Conservation (phyloP, 2,329 filamentous ascomycete species). For the Phoma sp. region DNA sequence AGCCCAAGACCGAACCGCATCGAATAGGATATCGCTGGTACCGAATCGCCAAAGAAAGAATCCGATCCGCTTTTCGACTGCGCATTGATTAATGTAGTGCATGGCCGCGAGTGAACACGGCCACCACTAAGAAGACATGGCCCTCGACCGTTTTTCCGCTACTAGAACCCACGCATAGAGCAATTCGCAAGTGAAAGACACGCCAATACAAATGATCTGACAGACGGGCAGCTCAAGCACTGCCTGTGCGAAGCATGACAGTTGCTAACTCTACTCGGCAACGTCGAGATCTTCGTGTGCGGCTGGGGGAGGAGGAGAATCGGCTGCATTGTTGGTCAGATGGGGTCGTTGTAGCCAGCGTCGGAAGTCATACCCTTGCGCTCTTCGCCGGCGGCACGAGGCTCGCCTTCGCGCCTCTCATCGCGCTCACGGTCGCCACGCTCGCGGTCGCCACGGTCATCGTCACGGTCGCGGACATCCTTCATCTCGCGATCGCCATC, state of each 20-base stretch:
- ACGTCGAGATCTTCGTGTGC: conserved; percentile 95
- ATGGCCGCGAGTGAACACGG: conserved; percentile 32
- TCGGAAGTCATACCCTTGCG: conserved; percentile 73
- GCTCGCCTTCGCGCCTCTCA: conserved; percentile 63
- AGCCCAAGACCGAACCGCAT: conserved; percentile 39
- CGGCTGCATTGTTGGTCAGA: conserved; percentile 59
- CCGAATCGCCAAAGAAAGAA: conserved; percentile 43
- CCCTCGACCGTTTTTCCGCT: conserved; percentile 33
- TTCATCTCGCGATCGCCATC: conserved; percentile 61
- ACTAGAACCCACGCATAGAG: conserved; percentile 33
- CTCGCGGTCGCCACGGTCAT: conserved; percentile 61
- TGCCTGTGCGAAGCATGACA: conserved; percentile 24
- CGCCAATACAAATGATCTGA: conserved; percentile 28
- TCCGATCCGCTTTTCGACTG: conserved; percentile 46
- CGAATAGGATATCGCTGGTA: conserved; percentile 46
- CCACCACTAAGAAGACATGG: conserved; percentile 27
- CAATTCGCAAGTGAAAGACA: conserved; percentile 25
- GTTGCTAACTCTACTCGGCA: conserved; percentile 67
- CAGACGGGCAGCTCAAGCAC: conserved; percentile 17
- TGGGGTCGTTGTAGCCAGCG: conserved; percentile 26
- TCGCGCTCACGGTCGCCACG: conserved; percentile 58
- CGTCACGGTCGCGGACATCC: conserved; percentile 66
- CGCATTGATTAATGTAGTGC: conserved; percentile 46
- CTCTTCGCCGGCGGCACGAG: conserved; percentile 83
- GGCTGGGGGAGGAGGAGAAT: conserved; percentile 73